These are phyloP conservation scores for Penicillium macrosclerotiorum DNA, from an alignment of 495 filamentous ascomycete genomes.

Conservation along the genomic window DNA sequence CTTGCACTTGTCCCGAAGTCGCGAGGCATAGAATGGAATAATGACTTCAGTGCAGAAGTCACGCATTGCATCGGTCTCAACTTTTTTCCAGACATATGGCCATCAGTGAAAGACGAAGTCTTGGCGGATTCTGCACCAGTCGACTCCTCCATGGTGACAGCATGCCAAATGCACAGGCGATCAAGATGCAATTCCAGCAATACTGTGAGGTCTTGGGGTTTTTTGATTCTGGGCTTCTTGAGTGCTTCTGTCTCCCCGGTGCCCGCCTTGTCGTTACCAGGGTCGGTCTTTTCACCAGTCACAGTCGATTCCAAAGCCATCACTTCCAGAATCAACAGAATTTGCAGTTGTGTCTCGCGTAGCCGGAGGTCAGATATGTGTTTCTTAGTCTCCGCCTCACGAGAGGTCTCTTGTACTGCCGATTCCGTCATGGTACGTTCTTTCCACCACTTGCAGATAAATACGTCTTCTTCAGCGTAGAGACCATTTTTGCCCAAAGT, in stretches of 20 bases:
- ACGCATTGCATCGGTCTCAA: constrained; percentile 56
- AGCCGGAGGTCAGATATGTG: constrained; percentile 65
- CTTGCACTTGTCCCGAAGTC: constrained; percentile 77
- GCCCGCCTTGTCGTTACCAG: constrained; percentile 20
- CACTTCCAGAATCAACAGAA: constrained; percentile 86
- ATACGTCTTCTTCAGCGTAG: constrained; percentile 72
- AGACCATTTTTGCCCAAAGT: constrained; percentile 74
- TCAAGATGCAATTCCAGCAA: constrained; percentile 85
- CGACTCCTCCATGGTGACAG: constrained; percentile 57
- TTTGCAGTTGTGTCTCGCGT: constrained; percentile 84
- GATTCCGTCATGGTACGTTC: constrained; percentile 41
- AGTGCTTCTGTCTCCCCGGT: constrained; percentile 41
- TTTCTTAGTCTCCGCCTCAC: constrained; percentile 53
- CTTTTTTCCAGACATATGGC: constrained; percentile 39
- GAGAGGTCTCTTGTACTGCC: constrained; percentile 39
- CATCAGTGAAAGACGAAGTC: constrained; percentile 26
- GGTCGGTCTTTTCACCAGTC: constrained; percentile 31
- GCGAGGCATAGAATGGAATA: constrained; percentile 84
- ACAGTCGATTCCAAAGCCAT: constrained; percentile 62
- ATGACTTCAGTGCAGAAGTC: constrained; percentile 93
- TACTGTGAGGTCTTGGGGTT: constrained; percentile 54
- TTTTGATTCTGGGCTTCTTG: constrained; percentile 46
- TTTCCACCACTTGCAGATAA: constrained; percentile 78
- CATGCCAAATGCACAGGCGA: constrained; percentile 94
- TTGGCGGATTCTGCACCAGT: constrained; percentile 30